These are phyloP conservation scores for Hibiscus mutabilis DNA, from an alignment of 345 rosid species.

Conservation along the genomic window DNA sequence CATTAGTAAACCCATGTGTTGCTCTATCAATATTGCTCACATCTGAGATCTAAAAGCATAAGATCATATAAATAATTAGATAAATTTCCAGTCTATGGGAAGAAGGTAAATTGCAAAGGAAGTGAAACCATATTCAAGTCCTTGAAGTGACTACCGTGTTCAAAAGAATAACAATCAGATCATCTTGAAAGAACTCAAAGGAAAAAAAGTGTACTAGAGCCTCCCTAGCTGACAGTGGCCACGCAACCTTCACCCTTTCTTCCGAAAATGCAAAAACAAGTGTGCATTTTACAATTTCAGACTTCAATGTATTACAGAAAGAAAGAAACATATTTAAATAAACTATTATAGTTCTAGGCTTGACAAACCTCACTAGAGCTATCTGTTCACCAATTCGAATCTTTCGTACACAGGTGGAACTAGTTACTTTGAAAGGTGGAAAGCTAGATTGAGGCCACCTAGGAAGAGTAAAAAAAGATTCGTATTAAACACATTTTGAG, in stretches of 20 bases:
- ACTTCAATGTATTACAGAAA: not conserved
- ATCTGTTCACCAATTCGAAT: conserved; percentile 59
- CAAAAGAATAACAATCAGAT: conserved; percentile 45
- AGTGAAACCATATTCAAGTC: conserved; percentile 5
- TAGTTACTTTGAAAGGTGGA: conserved; percentile 59
- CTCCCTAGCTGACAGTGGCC: conserved; percentile 89
- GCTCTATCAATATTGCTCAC: conserved; percentile 41
- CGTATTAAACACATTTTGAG: not conserved
- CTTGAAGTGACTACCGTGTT: conserved; percentile 56
- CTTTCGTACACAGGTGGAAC: conserved; percentile 51
- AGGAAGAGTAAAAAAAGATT: conserved; percentile 7
- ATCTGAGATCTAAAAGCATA: conserved; percentile 57
- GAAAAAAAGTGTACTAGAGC: conserved; percentile 60
- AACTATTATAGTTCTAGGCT: conserved; percentile 6
- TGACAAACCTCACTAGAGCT: conserved; percentile 70
- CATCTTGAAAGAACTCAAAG: conserved; percentile 73
- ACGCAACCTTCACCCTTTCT: conserved; percentile 87
- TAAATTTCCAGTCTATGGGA: not conserved
- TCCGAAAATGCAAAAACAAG: conserved; percentile 37
- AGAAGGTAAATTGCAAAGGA: conserved; percentile 11
- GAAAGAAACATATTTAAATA: not conserved
- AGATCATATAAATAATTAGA: not conserved
- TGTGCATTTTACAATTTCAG: conserved; percentile 21
- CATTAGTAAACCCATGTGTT: conserved; percentile 49
- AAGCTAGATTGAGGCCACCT: conserved; percentile 87